Conservation (phyloP, 2,329 filamentous ascomycete species). For the Fusarium secorum region DNA sequence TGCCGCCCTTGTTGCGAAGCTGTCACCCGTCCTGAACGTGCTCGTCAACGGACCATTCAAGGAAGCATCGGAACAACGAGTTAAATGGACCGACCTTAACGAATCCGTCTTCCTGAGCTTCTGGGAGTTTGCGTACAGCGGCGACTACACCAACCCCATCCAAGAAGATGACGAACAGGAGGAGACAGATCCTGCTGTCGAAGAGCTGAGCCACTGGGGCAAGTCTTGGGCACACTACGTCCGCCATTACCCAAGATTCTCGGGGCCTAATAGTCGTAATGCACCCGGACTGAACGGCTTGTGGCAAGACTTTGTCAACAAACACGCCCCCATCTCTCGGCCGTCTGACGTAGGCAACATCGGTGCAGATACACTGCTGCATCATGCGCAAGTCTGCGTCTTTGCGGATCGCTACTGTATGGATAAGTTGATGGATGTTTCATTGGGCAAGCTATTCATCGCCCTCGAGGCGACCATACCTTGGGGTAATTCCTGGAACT, state of each 20-base stretch:
- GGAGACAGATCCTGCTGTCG: background rate
- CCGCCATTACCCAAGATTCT: background rate
- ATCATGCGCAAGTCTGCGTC: background rate
- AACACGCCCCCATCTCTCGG: background rate
- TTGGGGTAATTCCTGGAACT: background rate
- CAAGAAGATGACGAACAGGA: background rate
- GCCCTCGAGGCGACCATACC: rapidly evolving
- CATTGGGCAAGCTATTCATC: background rate
- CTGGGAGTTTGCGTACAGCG: background rate
- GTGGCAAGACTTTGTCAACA: background rate
- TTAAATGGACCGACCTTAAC: background rate
- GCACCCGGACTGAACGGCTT: rapidly evolving
- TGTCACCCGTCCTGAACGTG: background rate
- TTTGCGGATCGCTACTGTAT: background rate
- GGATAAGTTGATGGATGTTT: background rate
- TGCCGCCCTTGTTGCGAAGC: background rate
- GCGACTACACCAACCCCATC: background rate
- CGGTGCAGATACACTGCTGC: background rate
- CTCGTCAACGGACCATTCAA: background rate
- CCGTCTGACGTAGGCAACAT: background rate
- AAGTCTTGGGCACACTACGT: background rate
- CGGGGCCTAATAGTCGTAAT: rapidly evolving
- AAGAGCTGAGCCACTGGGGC: background rate
- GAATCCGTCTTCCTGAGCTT: background rate
- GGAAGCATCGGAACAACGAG: background rate